These are phyloP conservation scores for Eucalyptus erythrocorys DNA, from an alignment of 345 rosid genomes.

Conservation along the genomic window DNA sequence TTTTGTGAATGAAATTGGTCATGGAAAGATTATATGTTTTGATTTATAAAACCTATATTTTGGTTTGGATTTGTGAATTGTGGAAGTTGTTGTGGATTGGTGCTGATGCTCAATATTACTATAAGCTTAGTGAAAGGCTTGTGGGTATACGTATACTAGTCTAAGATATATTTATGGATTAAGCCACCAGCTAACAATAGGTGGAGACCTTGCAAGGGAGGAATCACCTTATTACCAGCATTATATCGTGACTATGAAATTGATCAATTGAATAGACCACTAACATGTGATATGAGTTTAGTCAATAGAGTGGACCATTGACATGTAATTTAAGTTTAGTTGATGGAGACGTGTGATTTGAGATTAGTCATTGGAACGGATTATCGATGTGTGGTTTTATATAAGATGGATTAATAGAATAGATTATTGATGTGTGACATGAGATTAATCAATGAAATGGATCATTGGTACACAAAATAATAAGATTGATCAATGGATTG, in stretches of 20 bases:
- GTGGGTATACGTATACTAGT: too few relatives aligned
- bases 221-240: neutral
- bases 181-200: fast-evolving
- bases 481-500: neutral
- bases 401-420: too few relatives aligned
- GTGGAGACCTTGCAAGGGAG: neutral
- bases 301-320: neutral
- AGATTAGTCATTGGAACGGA: too few relatives aligned
- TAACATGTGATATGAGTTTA: neutral
- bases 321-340: too few relatives aligned
- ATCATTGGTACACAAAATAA: too few relatives aligned
- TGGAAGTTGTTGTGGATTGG: neutral
- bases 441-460: too few relatives aligned
- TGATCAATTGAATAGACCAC: neutral
- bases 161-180: too few relatives aligned
- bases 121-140: fast-evolving
- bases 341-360: neutral
- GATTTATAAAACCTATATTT: too few relatives aligned
- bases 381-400: too few relatives aligned
- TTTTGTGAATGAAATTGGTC: neutral
- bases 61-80: neutral
- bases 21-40: neutral
- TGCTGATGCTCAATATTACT: neutral
- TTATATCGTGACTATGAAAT: neutral
- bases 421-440: neutral